phyloP scores from a whole-genome alignment of 169 alveolate genomes.

The Nephromyces sp. region DNA sequence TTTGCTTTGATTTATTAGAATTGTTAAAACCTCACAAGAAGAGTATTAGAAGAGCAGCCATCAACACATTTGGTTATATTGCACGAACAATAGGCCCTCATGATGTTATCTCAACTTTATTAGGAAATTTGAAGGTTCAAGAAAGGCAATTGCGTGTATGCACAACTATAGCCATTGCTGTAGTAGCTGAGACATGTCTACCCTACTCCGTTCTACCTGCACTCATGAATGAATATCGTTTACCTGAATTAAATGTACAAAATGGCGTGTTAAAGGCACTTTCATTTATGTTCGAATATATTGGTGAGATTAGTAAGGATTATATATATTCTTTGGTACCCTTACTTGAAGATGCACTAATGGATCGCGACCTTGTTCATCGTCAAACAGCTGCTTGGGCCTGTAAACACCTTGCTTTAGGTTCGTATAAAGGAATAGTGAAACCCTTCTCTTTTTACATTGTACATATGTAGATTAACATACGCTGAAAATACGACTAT shows the following conservation, averaged over 20 bases:
- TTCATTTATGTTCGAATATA: slow-evolving; percentile 96
- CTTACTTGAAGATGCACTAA: slow-evolving; percentile 94
- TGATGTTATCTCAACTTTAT: slow-evolving; percentile 91
- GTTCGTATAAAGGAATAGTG: too few species aligned
- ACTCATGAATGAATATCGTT: slow-evolving; percentile 96
- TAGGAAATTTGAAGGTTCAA: slow-evolving; percentile 79
- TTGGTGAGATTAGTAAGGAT: slow-evolving; percentile 82
- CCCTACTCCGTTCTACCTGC: slow-evolving; percentile 99
- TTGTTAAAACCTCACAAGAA: slow-evolving; percentile 88
- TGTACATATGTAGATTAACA: too few species aligned
- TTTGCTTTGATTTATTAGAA: slow-evolving; percentile 96
- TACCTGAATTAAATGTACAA: slow-evolving; percentile 96
- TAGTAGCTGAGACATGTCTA: slow-evolving; percentile 98
- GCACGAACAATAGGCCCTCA: slow-evolving; percentile 99
- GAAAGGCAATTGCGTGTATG: slow-evolving; percentile 94
- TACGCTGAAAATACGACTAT: too few species aligned
- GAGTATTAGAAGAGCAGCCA: slow-evolving; percentile 93
- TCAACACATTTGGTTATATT: slow-evolving; percentile 98
- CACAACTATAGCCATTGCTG: slow-evolving; percentile 78
- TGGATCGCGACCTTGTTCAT: slow-evolving; percentile 97
- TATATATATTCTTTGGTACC: slow-evolving; percentile 95
- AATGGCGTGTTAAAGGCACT: slow-evolving; percentile 97
- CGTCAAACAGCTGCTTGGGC: slow-evolving; percentile 98
- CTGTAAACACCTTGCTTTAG: slow-evolving; percentile 93
- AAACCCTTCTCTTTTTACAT: too few species aligned